A percentile compares a stretch with the other conserved stretches of the same genome.
Conservation (phyloP, 768 basidiomycete genomes). For the Phanerochaete sordida region DNA sequence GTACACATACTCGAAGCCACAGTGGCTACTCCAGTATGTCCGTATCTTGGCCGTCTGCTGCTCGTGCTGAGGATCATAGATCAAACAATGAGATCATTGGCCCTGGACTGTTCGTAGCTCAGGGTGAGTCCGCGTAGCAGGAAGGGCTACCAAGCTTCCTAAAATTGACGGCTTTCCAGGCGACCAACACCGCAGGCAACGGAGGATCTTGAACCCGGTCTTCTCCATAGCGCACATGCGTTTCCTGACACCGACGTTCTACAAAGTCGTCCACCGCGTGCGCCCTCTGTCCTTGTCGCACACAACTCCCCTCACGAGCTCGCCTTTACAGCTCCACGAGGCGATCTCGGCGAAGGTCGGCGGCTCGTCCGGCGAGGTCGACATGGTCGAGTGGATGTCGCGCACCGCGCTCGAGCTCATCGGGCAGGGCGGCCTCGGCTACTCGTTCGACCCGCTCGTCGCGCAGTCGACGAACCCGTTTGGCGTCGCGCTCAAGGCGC, state of each 20-base stretch:
- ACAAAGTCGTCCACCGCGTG: constrained; percentile 12
- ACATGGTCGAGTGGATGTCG: constrained; percentile 23
- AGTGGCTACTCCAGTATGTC: constrained; percentile 4
- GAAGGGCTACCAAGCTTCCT: background rate
- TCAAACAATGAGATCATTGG: constrained; percentile 9
- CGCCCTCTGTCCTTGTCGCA: too few relatives aligned
- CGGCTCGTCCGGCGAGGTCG: constrained; percentile 11
- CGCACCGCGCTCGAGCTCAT: constrained; percentile 25
- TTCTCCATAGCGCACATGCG: constrained; percentile 20
- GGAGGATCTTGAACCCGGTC: constrained; percentile 20
- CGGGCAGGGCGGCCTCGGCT: constrained; percentile 24
- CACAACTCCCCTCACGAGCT: too few relatives aligned
- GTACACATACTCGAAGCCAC: background rate
- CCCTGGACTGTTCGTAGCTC: constrained; percentile 5
- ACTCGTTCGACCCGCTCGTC: constrained; percentile 23
- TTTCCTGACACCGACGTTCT: constrained; percentile 16
- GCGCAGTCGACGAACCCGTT: constrained; percentile 17
- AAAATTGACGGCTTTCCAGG: constrained; percentile 5
- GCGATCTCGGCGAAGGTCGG: constrained; percentile 13
- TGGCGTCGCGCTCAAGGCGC: constrained; percentile 20
- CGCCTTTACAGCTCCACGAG: constrained; percentile 20
- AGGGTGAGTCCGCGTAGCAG: background rate
- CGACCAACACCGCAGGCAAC: constrained; percentile 19
- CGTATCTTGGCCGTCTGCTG: background rate
- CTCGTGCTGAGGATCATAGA: background rate